Conservation (phyloP, 2,329 filamentous ascomycete species). For the Fusarium sp. region DNA sequence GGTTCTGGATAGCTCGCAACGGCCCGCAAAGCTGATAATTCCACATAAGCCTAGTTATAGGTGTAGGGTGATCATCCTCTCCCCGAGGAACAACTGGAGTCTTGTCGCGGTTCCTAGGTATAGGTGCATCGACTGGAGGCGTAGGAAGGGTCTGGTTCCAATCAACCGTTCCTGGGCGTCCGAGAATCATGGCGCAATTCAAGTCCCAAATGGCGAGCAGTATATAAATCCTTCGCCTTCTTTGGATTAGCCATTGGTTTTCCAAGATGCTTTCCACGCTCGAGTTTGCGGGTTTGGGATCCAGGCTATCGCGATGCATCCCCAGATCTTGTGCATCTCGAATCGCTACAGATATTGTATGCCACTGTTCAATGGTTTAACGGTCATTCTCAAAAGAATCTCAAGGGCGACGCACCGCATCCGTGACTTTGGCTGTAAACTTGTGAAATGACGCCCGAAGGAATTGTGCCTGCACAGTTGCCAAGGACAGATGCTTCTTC, state of each 20-base stretch:
- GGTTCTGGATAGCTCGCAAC: constrained; percentile 65
- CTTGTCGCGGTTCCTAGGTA: constrained; percentile 61
- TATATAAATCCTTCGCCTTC: constrained; percentile 67
- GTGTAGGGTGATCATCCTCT: constrained; percentile 67
- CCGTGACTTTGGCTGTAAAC: constrained; percentile 69
- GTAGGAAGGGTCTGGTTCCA: constrained; percentile 60
- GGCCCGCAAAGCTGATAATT: constrained; percentile 61
- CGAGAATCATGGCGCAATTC: constrained; percentile 65
- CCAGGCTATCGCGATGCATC: constrained; percentile 65
- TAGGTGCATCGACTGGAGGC: constrained; percentile 65
- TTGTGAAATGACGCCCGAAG: constrained; percentile 68
- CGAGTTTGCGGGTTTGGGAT: constrained; percentile 61
- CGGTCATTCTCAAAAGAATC: not conserved
- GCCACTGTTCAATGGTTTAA: constrained; percentile 58
- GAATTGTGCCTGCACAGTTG: constrained; percentile 69
- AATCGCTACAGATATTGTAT: constrained; percentile 67
- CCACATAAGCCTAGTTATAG: constrained; percentile 66
- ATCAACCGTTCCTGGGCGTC: constrained; percentile 68
- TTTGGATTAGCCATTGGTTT: constrained; percentile 70
- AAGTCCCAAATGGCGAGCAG: constrained; percentile 65
- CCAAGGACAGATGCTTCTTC: constrained; percentile 67
- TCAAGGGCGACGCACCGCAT: constrained; percentile 56
- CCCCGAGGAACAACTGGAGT: constrained; percentile 62
- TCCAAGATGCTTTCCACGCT: constrained; percentile 64
- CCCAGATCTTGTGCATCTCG: constrained; percentile 73